These are phyloP conservation scores for Xanthoconium stramineum DNA, from an alignment of 768 basidiomycete genomes.

Conservation along the genomic window DNA sequence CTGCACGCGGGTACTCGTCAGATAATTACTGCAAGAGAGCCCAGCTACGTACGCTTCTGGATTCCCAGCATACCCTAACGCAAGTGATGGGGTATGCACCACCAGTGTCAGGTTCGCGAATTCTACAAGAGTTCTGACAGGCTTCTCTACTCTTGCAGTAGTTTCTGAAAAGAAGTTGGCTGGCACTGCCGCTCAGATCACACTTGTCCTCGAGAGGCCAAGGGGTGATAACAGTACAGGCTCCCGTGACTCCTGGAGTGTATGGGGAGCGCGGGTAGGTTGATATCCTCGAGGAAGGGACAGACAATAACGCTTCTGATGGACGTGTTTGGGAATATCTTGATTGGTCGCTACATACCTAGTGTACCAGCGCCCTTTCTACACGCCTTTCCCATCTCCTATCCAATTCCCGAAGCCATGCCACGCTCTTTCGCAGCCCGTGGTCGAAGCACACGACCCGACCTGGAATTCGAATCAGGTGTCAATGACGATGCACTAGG, in stretches of 20 bases:
- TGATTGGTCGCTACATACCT: constrained; percentile 38
- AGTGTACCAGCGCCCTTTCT: too few relatives aligned
- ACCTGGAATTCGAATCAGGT: too few relatives aligned
- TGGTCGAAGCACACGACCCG: too few relatives aligned
- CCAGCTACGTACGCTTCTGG: constrained; percentile 49
- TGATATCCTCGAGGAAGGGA: background rate
- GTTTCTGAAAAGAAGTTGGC: constrained; percentile 57
- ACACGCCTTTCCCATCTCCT: too few relatives aligned
- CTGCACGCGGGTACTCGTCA: constrained; percentile 32
- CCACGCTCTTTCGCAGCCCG: too few relatives aligned
- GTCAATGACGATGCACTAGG: too few relatives aligned
- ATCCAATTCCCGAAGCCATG: too few relatives aligned
- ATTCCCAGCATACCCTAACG: constrained; percentile 57
- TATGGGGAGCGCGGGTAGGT: background rate
- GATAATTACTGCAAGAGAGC: background rate
- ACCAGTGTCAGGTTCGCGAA: constrained; percentile 59
- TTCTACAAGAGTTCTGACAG: constrained; percentile 52
- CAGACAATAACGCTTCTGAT: constrained; percentile 62
- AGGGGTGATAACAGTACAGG: constrained; percentile 50
- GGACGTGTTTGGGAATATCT: constrained; percentile 45
- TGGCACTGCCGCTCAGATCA: constrained; percentile 52
- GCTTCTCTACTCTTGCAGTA: constrained; percentile 51
- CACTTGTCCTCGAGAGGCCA: constrained; percentile 43
- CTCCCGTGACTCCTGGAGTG: constrained; percentile 59
- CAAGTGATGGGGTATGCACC: constrained; percentile 57